Evolutionary conservation across 306 rosid genomes (phyloP).

Genomic region (Abrus precatorius): DNA sequence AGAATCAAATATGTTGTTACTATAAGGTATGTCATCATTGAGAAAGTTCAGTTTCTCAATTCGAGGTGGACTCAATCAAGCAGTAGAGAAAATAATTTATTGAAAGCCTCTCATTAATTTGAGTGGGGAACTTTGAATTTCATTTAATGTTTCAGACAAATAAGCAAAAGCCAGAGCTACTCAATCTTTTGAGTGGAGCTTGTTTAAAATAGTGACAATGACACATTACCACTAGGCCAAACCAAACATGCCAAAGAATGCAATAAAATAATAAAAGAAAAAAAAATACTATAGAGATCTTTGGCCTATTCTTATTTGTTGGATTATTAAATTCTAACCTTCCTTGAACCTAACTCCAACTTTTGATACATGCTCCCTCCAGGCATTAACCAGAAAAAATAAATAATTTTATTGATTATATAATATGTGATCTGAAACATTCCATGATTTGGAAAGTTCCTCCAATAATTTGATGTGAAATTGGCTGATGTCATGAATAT

Average conservation of each 20-base stretch:
- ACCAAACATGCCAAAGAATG: constrained; percentile 44
- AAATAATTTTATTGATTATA: constrained; percentile 6
- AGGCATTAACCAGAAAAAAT: constrained; percentile 35
- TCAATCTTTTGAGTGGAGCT: constrained; percentile 48
- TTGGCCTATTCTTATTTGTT: constrained; percentile 39
- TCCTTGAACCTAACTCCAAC: constrained; percentile 54
- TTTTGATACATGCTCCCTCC: constrained; percentile 33
- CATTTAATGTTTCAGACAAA: constrained; percentile 41
- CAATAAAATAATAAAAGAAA: neutral
- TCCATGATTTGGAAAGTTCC: constrained; percentile 44
- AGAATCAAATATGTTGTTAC: constrained; percentile 38
- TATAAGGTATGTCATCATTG: constrained; percentile 40
- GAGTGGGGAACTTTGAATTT: constrained; percentile 54
- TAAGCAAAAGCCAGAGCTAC: constrained; percentile 38
- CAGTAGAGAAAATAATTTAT: constrained; percentile 32
- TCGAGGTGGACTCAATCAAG: constrained; percentile 47
- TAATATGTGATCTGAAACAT: constrained; percentile 36
- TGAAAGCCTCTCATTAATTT: constrained; percentile 36
- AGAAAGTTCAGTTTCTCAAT: constrained; percentile 27
- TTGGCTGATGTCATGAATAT: constrained; percentile 54
- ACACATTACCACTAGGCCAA: constrained; percentile 48
- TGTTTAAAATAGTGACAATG: constrained; percentile 41
- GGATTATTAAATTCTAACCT: constrained; percentile 28
- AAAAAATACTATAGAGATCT: constrained; percentile 35
- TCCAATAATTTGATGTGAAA: constrained; percentile 56